Evolutionary conservation across 2,329 filamentous ascomycete genomes (phyloP).

Genomic region (Nothophaeocryptopus gaeumannii): DNA sequence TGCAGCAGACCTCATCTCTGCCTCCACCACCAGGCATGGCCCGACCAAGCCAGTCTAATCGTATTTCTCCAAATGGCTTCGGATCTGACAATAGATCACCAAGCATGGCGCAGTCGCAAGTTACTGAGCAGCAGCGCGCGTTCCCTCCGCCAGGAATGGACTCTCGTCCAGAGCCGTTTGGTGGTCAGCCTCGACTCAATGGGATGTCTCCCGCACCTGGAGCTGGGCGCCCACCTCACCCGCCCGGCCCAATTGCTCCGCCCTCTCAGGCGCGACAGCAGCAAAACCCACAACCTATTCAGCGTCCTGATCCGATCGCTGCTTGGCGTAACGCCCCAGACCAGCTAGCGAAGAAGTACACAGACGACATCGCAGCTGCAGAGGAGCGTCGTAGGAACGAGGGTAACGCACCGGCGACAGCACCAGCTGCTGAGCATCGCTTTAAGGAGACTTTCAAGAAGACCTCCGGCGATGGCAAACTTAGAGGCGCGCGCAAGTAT

Average conservation of each 20-base stretch:
- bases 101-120: conserved; percentile 25
- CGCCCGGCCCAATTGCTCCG: conserved; percentile 36
- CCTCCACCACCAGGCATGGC: conserved; percentile 35
- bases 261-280: conserved; percentile 29
- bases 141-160: conserved; percentile 32
- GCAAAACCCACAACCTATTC: conserved; percentile 13
- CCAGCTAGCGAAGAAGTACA: conserved; percentile 27
- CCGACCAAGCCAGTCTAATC: conserved; percentile 29
- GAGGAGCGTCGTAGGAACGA: conserved; percentile 18
- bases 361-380: conserved; percentile 20
- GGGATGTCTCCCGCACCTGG: conserved; percentile 33
- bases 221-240: conserved; percentile 30
- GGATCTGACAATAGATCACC: conserved; percentile 28
- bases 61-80: conserved; percentile 33
- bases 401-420: conserved; percentile 1
- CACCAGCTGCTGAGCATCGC: conserved; percentile 17
- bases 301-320: conserved; percentile 18
- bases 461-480: conserved; percentile 27
- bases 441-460: conserved; percentile 39
- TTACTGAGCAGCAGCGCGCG: conserved; percentile 28
- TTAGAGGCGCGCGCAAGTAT: conserved; percentile 30
- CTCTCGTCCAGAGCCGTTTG: conserved; percentile 27
- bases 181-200: conserved; percentile 25
- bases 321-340: conserved; percentile 32
- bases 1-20: conserved; percentile 28